phyloP scores from a whole-genome alignment of 2,329 filamentous ascomycete genomes.

The Colletotrichum spinosum region DNA sequence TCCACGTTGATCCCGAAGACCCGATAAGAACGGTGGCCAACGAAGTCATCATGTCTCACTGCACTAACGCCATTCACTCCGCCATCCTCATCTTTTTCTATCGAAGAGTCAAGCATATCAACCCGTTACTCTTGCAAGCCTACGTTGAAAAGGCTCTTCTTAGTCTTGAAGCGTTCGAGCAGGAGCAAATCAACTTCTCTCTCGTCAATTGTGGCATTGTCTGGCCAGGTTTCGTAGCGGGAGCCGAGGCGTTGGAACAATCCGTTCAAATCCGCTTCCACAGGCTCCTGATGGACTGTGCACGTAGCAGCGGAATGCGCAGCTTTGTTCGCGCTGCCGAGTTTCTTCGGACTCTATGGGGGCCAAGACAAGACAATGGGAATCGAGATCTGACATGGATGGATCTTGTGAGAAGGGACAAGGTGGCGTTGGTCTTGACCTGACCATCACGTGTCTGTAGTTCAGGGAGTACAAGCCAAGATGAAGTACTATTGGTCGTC shows the following conservation, averaged over 20 bases:
- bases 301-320: conserved; percentile 25
- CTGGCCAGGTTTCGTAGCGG: conserved; percentile 33
- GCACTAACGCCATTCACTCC: not conserved
- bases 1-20: not conserved
- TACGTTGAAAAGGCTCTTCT: not conserved
- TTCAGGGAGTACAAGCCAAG: accelerated
- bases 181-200: conserved; percentile 20
- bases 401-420: not conserved
- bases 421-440: not conserved
- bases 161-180: conserved; percentile 21
- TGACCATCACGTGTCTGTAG: not conserved
- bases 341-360: not conserved
- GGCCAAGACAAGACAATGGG: not conserved
- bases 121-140: not conserved
- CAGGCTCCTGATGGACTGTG: conserved; percentile 14
- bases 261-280: conserved; percentile 8
- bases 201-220: conserved; percentile 25
- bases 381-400: not conserved
- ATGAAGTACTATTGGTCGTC: not conserved
- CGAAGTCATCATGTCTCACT: not conserved
- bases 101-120: not conserved
- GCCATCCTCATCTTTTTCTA: not conserved
- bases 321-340: conserved; percentile 19
- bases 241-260: conserved; percentile 29
- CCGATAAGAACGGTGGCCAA: not conserved